Percentiles rank a stretch among this genome's conserved stretches.
These are phyloP conservation scores for Alloascoidea hylecoeti DNA, from an alignment of 805 yeast species.

Conservation along the genomic window DNA sequence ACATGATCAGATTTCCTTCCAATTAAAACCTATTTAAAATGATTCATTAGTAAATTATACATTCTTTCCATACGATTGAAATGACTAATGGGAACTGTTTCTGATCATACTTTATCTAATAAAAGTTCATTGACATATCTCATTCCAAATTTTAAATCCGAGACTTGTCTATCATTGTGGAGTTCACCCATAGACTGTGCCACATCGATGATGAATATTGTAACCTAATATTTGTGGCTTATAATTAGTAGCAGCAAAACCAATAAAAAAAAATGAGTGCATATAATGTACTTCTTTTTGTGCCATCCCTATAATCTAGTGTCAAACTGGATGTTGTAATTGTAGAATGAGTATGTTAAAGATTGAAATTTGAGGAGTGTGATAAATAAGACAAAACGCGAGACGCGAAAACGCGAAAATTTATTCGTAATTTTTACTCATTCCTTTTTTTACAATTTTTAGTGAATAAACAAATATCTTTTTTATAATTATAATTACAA, in stretches of 20 bases:
- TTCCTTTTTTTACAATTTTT: too few species aligned
- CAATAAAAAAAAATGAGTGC: not conserved
- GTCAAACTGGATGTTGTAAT: too few species aligned
- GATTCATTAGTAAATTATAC: too few species aligned
- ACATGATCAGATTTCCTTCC: not conserved
- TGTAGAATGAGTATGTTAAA: too few species aligned
- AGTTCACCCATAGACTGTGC: not conserved
- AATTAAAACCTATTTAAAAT: not conserved
- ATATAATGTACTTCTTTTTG: not conserved
- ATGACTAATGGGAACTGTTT: not conserved
- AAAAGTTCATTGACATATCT: constrained; percentile 14
- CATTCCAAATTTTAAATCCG: constrained; percentile 15
- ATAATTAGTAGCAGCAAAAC: not conserved
- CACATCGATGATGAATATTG: constrained; percentile 1
- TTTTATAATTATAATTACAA: not conserved
- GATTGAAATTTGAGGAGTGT: too few species aligned
- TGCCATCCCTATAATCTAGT: too few species aligned
- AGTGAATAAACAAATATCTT: too few species aligned
- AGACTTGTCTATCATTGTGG: constrained; percentile 4
- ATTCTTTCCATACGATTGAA: not conserved
- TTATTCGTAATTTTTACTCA: too few species aligned
- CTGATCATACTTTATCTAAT: not conserved
- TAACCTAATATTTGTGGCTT: too few species aligned
- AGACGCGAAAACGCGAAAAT: too few species aligned
- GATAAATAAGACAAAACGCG: too few species aligned